These are phyloP conservation scores for Caryopteris hybrid DNA, from an alignment of 305 asterid species.

Conservation along the genomic window DNA sequence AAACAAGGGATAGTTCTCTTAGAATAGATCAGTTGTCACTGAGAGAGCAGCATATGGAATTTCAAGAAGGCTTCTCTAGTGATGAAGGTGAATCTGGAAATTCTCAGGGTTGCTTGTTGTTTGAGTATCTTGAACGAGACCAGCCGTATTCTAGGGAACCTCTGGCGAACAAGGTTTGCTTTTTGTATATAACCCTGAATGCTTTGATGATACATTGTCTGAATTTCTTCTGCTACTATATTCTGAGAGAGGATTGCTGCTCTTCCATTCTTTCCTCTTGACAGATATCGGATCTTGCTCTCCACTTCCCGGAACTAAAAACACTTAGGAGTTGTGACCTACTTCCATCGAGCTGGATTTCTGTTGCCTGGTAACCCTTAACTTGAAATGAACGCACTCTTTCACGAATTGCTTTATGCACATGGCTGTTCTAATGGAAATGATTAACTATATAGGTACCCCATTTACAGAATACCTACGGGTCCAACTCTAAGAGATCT, in stretches of 20 bases:
- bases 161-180: conserved; percentile 56
- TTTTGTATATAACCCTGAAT: neutral
- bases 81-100: conserved; percentile 85
- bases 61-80: conserved; percentile 82
- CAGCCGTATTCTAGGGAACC: conserved; percentile 83
- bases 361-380: conserved; percentile 50
- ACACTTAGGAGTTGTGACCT: conserved; percentile 59
- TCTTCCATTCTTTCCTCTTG: conserved; percentile 4
- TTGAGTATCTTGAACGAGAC: conserved; percentile 70
- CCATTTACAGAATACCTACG: conserved; percentile 64
- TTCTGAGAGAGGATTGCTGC: conserved; percentile 2
- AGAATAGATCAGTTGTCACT: conserved; percentile 29
- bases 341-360: conserved; percentile 58
- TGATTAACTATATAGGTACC: conserved; percentile 45
- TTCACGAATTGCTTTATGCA: neutral
- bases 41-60: conserved; percentile 43
- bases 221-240: neutral
- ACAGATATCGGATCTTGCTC: conserved; percentile 53
- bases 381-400: neutral
- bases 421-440: conserved; percentile 3
- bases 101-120: conserved; percentile 65
- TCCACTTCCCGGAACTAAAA: conserved; percentile 45
- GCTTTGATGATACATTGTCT: neutral
- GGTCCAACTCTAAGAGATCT: conserved; percentile 62
- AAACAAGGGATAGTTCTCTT: conserved; percentile 12